Percentiles rank a stretch among this genome's conserved stretches.
Evolutionary conservation across 768 basidiomycete species (phyloP).

Genomic region (Rhodotorula diobovata): DNA sequence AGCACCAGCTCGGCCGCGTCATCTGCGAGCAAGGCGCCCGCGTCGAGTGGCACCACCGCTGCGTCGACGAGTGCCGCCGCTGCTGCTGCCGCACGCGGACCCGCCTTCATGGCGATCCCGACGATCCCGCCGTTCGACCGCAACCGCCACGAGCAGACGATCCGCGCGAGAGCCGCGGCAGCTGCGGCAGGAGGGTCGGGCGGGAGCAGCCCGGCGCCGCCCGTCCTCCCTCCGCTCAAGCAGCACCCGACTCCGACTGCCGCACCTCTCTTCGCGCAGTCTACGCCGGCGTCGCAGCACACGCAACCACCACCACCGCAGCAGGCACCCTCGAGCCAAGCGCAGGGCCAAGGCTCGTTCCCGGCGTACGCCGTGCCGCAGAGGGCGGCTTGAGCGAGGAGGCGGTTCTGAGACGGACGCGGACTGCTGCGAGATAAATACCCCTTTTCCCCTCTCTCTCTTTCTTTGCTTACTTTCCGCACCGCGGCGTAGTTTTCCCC

Average conservation of each 20-base stretch:
- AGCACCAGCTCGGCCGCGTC: not conserved
- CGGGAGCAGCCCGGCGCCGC: not conserved
- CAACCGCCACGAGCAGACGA: conserved; percentile 21
- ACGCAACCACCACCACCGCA: too few species aligned
- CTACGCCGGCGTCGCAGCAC: not conserved
- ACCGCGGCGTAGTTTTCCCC: not conserved
- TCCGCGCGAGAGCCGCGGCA: conserved; percentile 2
- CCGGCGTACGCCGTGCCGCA: not conserved
- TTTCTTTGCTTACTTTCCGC: too few species aligned
- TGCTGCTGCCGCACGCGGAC: not conserved
- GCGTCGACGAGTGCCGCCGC: not conserved
- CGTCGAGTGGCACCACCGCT: not conserved
- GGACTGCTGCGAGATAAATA: too few species aligned
- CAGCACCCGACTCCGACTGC: not conserved
- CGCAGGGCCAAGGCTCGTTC: not conserved
- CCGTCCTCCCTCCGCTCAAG: not conserved
- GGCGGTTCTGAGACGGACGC: too few species aligned
- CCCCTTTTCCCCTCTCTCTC: not conserved
- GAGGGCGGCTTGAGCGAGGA: not conserved
- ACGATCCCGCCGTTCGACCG: conserved; percentile 33
- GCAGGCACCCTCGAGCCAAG: not conserved
- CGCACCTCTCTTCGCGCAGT: not conserved
- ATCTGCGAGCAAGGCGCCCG: not conserved
- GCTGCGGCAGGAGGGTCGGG: not conserved
- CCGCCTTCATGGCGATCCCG: conserved; percentile 30